These are phyloP conservation scores for Aspergillus asperescens DNA, from an alignment of 495 filamentous ascomycete genomes.

Conservation along the genomic window DNA sequence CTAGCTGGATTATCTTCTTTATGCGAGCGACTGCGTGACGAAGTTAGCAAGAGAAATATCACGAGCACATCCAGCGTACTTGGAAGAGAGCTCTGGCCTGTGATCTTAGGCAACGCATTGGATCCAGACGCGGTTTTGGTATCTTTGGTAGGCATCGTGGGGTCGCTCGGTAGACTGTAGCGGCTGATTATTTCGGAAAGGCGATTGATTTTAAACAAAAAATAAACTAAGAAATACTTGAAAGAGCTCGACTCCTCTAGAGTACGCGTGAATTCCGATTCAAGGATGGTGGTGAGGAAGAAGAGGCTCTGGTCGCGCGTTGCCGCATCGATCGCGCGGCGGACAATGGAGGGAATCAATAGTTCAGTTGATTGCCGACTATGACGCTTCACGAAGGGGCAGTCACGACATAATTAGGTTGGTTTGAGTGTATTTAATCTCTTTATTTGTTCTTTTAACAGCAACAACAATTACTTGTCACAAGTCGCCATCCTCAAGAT, in stretches of 20 bases:
- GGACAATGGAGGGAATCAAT: conserved; percentile 1
- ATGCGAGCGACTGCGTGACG: conserved; percentile 68
- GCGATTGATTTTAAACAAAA: too few relatives aligned
- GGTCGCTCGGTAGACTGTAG: background rate
- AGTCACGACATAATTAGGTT: background rate
- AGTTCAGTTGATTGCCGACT: background rate
- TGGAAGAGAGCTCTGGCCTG: conserved; percentile 77
- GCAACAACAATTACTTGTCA: too few relatives aligned
- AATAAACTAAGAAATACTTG: background rate
- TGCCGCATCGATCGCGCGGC: conserved; percentile 17
- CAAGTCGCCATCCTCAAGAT: background rate
- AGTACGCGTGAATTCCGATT: conserved; percentile 5
- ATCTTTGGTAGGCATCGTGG: conserved; percentile 81
- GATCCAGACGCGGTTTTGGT: conserved; percentile 52
- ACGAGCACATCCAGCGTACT: conserved; percentile 50
- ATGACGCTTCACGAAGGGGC: background rate
- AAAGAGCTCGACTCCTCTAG: background rate
- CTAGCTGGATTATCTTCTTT: conserved; percentile 85
- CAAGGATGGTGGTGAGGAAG: background rate
- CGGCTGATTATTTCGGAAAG: background rate
- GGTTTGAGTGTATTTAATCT: background rate
- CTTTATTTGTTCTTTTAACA: background rate
- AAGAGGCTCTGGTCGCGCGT: conserved; percentile 12
- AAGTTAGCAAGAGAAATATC: background rate
- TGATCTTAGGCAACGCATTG: conserved; percentile 66